Base-by-base conservation (phyloP, 345 rosid species). In the Eucalyptus marginata region DNA sequence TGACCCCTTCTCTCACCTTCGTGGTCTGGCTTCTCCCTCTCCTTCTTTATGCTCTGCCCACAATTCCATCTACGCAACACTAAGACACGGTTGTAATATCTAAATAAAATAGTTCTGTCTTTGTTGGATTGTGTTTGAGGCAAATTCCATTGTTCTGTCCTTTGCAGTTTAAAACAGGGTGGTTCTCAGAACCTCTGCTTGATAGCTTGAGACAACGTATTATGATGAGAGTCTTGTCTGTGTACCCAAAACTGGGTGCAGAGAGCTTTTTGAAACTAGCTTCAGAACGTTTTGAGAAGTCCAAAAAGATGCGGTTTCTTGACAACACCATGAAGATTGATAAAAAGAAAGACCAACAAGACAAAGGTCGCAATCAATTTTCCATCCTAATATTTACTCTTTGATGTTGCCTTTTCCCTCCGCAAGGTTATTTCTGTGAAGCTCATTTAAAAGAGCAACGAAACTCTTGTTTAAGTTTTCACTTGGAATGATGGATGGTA, bases 151-250 rank as follows among this genome's bases (percentile, higher is more conserved):
- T 59, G 86, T 87, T 47, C 84, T 91, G 87, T 89, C 43, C 84
- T 91, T 92, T 88, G 91, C 93, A 98, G 99, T 92, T 92, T 89
- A 95, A 92, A 95, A 94, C 97, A 85, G 99, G 99, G 89, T 98
- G 99, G 99, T 97, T 98, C 92, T 93, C 93, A 13, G 95, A 92
- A 88, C 89, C 93, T 68, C 89, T 94, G 91, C 95, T 95, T 90
- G 98, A 96, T 90, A 92, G 95, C 90, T 91, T 97, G 88, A 95
- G 98, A 91, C 94, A 93, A 88, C 94, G 97, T 80, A 94, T 96
- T 51, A 94, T 96, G 93, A 90, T 96, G 91, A 94, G 96, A 93
- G 97, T 95, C 92, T 92, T 98, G 89, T 94, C 97, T 86, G 92
- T 96, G 49, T 98, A 91, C 90, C 97, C 98, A 29, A 92, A 92